These are phyloP conservation scores for Zygosaccharomyces pseudobailii DNA, from an alignment of 1,139 yeast species.

Conservation along the genomic window DNA sequence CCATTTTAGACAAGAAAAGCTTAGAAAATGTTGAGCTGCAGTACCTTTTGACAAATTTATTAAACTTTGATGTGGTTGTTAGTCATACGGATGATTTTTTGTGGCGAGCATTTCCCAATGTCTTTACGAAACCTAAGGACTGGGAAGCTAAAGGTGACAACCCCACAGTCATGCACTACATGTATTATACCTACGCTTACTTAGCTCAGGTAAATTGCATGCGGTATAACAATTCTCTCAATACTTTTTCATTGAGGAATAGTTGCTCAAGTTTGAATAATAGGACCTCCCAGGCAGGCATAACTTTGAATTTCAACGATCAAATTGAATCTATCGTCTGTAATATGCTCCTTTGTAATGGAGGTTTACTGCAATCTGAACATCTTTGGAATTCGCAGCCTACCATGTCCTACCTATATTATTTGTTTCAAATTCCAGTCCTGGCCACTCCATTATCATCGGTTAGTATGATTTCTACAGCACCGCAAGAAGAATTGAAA, in stretches of 20 bases:
- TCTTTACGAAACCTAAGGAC: constrained; percentile 17
- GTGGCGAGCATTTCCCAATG: constrained; percentile 26
- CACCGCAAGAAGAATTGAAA: constrained; percentile 4
- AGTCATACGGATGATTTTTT: constrained; percentile 26
- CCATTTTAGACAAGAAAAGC: constrained; percentile 16
- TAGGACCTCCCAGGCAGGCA: constrained; percentile 29
- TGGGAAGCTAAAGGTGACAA: constrained; percentile 31
- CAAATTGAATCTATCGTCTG: constrained; percentile 27
- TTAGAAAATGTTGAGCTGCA: constrained; percentile 17
- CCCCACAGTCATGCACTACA: constrained; percentile 31
- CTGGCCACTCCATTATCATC: constrained; percentile 30
- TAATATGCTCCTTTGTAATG: constrained; percentile 27
- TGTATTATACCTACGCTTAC: constrained; percentile 25
- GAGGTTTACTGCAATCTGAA: constrained; percentile 28
- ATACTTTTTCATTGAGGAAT: constrained; percentile 24
- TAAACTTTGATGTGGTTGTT: constrained; percentile 26
- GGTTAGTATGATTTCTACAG: constrained; percentile 16
- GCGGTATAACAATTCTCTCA: constrained; percentile 15
- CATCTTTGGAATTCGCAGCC: constrained; percentile 27
- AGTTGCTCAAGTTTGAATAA: constrained; percentile 22
- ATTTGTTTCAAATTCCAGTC: constrained; percentile 29
- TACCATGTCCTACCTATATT: constrained; percentile 24
- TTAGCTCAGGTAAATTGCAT: constrained; percentile 17
- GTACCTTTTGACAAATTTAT: constrained; percentile 22
- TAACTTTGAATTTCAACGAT: constrained; percentile 20